Evolutionary conservation across 345 rosid genomes (phyloP), one percentile per base, ranked within the genome.

Genomic region (Pugionium dolabratum): DNA sequence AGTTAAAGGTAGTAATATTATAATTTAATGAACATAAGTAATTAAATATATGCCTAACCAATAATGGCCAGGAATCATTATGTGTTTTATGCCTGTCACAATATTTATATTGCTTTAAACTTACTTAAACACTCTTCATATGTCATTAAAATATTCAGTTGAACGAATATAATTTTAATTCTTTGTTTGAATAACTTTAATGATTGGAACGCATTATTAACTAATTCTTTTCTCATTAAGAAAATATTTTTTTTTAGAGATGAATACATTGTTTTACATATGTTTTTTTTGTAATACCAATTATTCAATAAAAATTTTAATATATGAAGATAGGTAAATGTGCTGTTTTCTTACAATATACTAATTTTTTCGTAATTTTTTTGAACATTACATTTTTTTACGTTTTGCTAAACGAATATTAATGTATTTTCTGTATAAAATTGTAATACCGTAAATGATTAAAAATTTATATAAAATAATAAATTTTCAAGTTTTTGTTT

Each of bases 41-140:
- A n/a, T 53, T 73, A 52, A 73, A 58, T 72, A 64, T 59, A 49
- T n/a, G 30, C 25, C 35, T 66, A 59, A 31, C 52, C 72, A 73
- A 73, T 73, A 73, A 59, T 73, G 77, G 9, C 57, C 52, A 6
- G 44, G 64, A 74, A 74, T 67, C 54, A 67, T 67, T 54, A 41
- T 54, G 70, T 68, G 72, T 61, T 73, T 73, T 59, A 66, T 52
- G 67, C 27, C 76, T 73, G 77, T 42, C 67, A 44, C 28, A 59
- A 53, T 73, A 73, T 66, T 18, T 45, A 71, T 66, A 66, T 53
- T 59, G 48, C 27, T 66, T 73, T 37, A 59, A 59, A 59, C 76
- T 37, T 51, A 59, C 42, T 66, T 66, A 66, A 66, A 59, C 67
- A 66, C 71, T 66, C 64, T 74, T 61, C 42, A 47, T 35, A 55